These are phyloP conservation scores for Sextonia rubra DNA, from an alignment of 164 flowering plant genomes.

Conservation along the genomic window DNA sequence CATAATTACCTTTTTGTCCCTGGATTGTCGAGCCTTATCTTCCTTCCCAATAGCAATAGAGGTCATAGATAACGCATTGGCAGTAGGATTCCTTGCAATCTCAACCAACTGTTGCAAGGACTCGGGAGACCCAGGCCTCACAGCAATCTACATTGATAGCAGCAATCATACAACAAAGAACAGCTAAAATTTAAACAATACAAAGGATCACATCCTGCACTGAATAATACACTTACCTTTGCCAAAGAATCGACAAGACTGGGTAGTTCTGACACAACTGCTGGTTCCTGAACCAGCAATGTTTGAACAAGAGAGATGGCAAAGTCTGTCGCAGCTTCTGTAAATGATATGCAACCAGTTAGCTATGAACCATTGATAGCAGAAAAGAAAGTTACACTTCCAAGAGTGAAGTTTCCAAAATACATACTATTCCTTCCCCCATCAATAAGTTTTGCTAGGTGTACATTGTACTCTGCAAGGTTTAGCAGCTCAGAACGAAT, in stretches of 20 bases:
- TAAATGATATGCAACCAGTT: slow-evolving; percentile 22
- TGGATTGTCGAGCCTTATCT: slow-evolving; percentile 48
- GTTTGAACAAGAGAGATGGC: slow-evolving; percentile 73
- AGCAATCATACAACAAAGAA: neutral
- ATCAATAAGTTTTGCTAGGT: slow-evolving; percentile 93
- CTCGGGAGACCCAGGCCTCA: slow-evolving; percentile 88
- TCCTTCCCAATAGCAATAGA: slow-evolving; percentile 48
- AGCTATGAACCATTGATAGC: slow-evolving; percentile 1
- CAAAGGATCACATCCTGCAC: neutral
- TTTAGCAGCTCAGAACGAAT: slow-evolving; percentile 74
- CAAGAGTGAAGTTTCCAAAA: neutral
- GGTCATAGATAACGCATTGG: slow-evolving; percentile 33
- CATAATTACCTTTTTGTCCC: slow-evolving; percentile 62
- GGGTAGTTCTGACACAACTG: slow-evolving; percentile 72
- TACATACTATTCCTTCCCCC: slow-evolving; percentile 91
- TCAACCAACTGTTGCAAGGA: slow-evolving; percentile 82
- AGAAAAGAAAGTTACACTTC: neutral
- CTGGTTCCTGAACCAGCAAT: slow-evolving; percentile 59
- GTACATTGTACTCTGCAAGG: slow-evolving; percentile 88
- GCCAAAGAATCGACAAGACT: slow-evolving; percentile 89
- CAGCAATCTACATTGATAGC: slow-evolving; percentile 53
- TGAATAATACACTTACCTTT: slow-evolving; percentile 44
- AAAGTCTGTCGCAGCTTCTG: slow-evolving; percentile 94
- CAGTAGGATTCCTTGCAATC: slow-evolving; percentile 63
- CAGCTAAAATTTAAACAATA: neutral